phyloP scores from a whole-genome alignment of 1,284 basidiomycete species.

The Apiotrichum mycotoxinovorans region DNA sequence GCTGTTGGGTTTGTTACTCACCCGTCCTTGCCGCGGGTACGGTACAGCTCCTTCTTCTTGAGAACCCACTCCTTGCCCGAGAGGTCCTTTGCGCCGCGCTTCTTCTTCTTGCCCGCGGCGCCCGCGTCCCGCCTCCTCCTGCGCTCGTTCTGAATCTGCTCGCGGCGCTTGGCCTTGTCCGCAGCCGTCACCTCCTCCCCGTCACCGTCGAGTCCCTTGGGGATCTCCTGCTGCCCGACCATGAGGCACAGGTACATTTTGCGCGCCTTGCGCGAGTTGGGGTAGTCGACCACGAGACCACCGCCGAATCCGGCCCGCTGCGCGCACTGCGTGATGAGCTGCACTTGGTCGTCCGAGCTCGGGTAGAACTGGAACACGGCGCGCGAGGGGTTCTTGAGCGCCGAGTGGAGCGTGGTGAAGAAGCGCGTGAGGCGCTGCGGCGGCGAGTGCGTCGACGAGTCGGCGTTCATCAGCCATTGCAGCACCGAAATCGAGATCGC shows the following conservation, averaged over 20 bases:
- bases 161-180: slow-evolving; percentile 57
- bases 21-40: slow-evolving; percentile 56
- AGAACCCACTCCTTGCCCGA: slow-evolving; percentile 55
- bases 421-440: slow-evolving; percentile 87
- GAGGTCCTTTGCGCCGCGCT: slow-evolving; percentile 39
- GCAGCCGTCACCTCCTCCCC: slow-evolving; percentile 58
- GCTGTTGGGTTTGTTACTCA: slow-evolving; percentile 20
- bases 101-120: slow-evolving; percentile 29
- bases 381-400: slow-evolving; percentile 83
- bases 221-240: slow-evolving; percentile 67
- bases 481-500: slow-evolving; percentile 98
- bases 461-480: slow-evolving; percentile 98
- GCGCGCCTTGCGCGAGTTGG: slow-evolving; percentile 88
- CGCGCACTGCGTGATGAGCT: slow-evolving; percentile 88
- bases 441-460: slow-evolving; percentile 87
- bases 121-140: slow-evolving; percentile 34
- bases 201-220: slow-evolving; percentile 68
- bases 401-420: slow-evolving; percentile 93
- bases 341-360: slow-evolving; percentile 89
- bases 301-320: slow-evolving; percentile 96
- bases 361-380: slow-evolving; percentile 97
- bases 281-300: slow-evolving; percentile 94
- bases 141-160: slow-evolving; percentile 43
- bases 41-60: slow-evolving; percentile 58
- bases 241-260: slow-evolving; percentile 89